Evolutionary conservation across 2,329 filamentous ascomycete species (phyloP).

Genomic region (Sclerotiophoma versabilis): DNA sequence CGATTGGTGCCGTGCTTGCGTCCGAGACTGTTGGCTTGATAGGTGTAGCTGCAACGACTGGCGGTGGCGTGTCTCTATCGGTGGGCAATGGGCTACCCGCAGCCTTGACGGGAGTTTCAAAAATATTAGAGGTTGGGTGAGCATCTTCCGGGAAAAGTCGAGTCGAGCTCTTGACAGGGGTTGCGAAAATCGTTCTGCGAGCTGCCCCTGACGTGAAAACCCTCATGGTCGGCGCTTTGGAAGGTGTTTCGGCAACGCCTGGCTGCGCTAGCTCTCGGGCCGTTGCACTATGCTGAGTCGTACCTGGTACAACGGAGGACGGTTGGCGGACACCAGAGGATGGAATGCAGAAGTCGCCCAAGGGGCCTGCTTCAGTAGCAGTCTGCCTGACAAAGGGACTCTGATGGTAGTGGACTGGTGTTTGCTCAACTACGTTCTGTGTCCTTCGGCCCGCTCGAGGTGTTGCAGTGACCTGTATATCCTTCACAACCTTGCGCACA

Average conservation of each 20-base stretch:
- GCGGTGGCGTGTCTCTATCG: slow-evolving; percentile 10
- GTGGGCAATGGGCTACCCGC: slow-evolving; percentile 21
- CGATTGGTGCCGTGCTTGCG: slow-evolving; percentile 5
- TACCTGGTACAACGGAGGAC: slow-evolving; percentile 35
- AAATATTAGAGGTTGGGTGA: slow-evolving; percentile 16
- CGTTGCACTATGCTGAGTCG: slow-evolving; percentile 37
- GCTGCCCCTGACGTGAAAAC: slow-evolving; percentile 33
- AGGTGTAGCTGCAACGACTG: slow-evolving; percentile 30
- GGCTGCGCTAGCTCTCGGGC: slow-evolving; percentile 38
- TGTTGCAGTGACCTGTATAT: slow-evolving; percentile 53
- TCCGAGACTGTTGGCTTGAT: slow-evolving; percentile 18
- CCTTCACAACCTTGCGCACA: slow-evolving; percentile 39
- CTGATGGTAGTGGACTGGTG: slow-evolving; percentile 36
- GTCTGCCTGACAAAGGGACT: slow-evolving; percentile 32
- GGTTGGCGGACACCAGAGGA: slow-evolving; percentile 49
- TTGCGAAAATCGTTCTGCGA: slow-evolving; percentile 43
- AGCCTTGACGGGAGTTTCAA: slow-evolving; percentile 36
- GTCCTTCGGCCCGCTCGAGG: slow-evolving; percentile 47
- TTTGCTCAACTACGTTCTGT: slow-evolving; percentile 42
- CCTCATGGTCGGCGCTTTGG: slow-evolving; percentile 46
- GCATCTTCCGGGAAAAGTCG: slow-evolving; percentile 11
- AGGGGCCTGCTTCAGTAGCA: slow-evolving; percentile 26
- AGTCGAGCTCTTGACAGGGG: slow-evolving; percentile 34
- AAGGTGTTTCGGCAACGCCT: slow-evolving; percentile 53
- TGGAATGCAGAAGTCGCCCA: slow-evolving; percentile 48